These are phyloP conservation scores for Ophiostoma quercus DNA, from an alignment of 2,329 filamentous ascomycete genomes.

Conservation along the genomic window DNA sequence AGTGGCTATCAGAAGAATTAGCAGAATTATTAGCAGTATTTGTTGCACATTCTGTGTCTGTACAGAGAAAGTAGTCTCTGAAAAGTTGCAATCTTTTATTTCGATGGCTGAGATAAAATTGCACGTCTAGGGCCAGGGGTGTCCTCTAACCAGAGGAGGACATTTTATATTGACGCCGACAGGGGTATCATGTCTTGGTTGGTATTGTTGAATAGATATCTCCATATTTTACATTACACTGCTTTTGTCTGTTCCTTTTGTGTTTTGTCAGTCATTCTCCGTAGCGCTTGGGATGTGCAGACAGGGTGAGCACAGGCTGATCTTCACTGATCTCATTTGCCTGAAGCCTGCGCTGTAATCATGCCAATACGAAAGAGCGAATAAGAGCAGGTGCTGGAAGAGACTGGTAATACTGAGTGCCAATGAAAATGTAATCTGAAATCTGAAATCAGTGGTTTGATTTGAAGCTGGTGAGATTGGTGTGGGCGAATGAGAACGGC, in stretches of 20 bases:
- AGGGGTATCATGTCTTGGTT: constrained; percentile 6
- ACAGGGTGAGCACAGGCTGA: constrained; percentile 20
- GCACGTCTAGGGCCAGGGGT: constrained; percentile 13
- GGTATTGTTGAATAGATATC: neutral
- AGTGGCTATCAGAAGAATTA: neutral
- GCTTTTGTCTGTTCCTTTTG: neutral
- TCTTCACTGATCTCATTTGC: constrained; percentile 12
- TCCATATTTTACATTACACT: neutral
- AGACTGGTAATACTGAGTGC: neutral
- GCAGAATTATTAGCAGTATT: neutral
- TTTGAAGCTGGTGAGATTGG: neutral
- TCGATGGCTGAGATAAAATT: constrained; percentile 11
- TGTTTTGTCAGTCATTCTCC: neutral
- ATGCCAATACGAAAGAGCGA: neutral
- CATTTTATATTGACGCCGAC: constrained; percentile 15
- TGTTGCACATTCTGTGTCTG: neutral
- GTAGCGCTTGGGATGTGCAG: constrained; percentile 9
- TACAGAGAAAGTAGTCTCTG: neutral
- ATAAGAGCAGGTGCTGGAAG: neutral
- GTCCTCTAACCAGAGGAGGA: neutral
- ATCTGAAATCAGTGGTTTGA: neutral
- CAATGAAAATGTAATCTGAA: neutral
- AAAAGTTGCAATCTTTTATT: neutral
- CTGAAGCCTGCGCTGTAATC: neutral
- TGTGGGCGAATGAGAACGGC: constrained; percentile 11